A percentile compares a stretch with the other conserved stretches of the same genome.
phyloP scores from a whole-genome alignment of 2,329 filamentous ascomycete genomes.

The Penicillium oxalicum region DNA sequence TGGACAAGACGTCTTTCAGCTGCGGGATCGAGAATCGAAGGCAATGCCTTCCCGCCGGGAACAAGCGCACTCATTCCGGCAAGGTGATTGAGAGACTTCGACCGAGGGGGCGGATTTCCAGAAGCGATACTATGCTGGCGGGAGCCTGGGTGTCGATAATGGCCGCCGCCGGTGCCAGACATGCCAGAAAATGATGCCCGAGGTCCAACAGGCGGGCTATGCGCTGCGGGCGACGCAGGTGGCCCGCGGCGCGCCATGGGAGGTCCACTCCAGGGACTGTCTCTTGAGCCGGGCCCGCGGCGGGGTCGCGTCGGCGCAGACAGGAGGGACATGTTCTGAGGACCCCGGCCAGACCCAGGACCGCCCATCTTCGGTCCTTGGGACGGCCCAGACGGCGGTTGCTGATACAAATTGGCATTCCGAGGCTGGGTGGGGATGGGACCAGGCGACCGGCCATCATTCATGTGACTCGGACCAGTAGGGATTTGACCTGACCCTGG shows the following conservation, averaged over 20 bases:
- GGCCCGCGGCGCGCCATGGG: constrained; percentile 33
- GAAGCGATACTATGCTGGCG: constrained; percentile 34
- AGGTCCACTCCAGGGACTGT: constrained; percentile 28
- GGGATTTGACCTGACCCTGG: constrained; percentile 1
- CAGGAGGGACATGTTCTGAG: constrained; percentile 35
- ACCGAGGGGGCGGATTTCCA: constrained; percentile 33
- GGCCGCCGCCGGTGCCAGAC: constrained; percentile 19
- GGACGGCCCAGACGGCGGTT: constrained; percentile 36
- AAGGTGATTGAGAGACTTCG: constrained; percentile 38
- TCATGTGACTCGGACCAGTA: constrained; percentile 17
- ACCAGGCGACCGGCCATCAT: constrained; percentile 13
- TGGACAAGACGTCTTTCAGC: constrained; percentile 42
- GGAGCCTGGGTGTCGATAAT: constrained; percentile 32
- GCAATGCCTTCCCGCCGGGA: constrained; percentile 39
- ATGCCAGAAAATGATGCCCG: constrained; percentile 27
- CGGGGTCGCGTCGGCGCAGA: constrained; percentile 45
- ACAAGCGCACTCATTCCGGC: constrained; percentile 35
- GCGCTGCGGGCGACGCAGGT: constrained; percentile 21
- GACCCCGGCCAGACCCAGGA: constrained; percentile 33
- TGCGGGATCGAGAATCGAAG: constrained; percentile 33
- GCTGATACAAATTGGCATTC: constrained; percentile 20
- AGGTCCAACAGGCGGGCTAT: constrained; percentile 35
- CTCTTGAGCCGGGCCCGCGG: constrained; percentile 33
- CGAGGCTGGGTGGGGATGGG: constrained; percentile 30
- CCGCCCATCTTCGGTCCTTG: constrained; percentile 30